Evolutionary conservation across 495 filamentous ascomycete species (phyloP).

Genomic region (Stereocaulon alpinum): DNA sequence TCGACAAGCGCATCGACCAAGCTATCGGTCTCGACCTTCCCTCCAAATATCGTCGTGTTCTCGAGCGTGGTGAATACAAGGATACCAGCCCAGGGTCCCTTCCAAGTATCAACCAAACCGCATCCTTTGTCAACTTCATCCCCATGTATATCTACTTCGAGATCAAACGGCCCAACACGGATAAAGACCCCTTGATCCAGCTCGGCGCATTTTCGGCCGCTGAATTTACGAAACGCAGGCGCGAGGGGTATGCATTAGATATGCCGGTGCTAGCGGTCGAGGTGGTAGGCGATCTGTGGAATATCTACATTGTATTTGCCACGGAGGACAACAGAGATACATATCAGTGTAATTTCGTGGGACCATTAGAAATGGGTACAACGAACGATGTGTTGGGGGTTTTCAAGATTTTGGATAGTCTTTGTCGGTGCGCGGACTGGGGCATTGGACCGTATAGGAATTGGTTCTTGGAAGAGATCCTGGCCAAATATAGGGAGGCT

Average conservation of each 20-base stretch:
- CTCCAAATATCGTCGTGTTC: background rate
- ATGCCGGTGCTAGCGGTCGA: constrained; percentile 7
- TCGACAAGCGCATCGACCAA: constrained; percentile 10
- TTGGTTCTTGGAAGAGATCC: constrained; percentile 2
- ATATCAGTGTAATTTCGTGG: constrained; percentile 1
- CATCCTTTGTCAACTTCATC: constrained; percentile 1
- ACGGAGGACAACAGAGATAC: background rate
- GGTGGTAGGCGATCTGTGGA: constrained; percentile 11
- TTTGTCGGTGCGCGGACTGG: constrained; percentile 4
- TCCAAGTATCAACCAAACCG: constrained; percentile 14
- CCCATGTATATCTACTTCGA: constrained; percentile 11
- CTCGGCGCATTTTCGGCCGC: constrained; percentile 5
- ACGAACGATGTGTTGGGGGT: background rate
- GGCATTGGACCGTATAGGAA: background rate
- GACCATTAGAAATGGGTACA: constrained; percentile 3
- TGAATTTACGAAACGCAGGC: constrained; percentile 5
- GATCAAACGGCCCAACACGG: constrained; percentile 5
- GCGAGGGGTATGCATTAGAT: background rate
- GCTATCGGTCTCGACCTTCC: constrained; percentile 6
- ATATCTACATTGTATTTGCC: constrained; percentile 1
- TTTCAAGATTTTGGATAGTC: constrained; percentile 6
- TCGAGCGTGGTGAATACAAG: too few relatives aligned
- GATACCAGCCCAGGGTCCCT: background rate
- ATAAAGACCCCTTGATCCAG: constrained; percentile 8
- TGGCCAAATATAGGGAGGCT: background rate